phyloP scores from a whole-genome alignment of 441 rosid species.

The Erodium moschatum region DNA sequence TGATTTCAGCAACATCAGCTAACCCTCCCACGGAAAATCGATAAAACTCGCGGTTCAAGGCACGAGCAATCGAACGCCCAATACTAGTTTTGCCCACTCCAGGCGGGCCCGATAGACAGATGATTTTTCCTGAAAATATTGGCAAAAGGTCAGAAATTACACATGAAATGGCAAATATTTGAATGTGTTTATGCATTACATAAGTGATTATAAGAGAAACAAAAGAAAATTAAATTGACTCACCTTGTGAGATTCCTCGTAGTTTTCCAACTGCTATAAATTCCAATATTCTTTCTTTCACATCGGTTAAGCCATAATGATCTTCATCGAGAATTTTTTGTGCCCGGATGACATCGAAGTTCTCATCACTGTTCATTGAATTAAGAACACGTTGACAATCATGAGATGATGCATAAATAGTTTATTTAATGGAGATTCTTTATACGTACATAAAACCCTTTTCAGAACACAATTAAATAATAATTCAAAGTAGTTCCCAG shows the following conservation, averaged over 20 bases:
- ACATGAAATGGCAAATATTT: background rate
- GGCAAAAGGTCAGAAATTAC: constrained; percentile 18
- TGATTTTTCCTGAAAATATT: constrained; percentile 65
- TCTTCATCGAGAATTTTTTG: constrained; percentile 84
- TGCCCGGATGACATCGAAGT: constrained; percentile 73
- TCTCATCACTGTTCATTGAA: constrained; percentile 55
- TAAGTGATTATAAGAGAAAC: background rate
- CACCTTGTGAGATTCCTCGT: constrained; percentile 96
- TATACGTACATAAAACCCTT: background rate
- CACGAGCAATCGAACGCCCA: constrained; percentile 90
- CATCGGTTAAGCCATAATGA: constrained; percentile 84
- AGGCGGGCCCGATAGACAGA: constrained; percentile 93
- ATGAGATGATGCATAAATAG: background rate
- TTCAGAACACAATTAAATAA: background rate
- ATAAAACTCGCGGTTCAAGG: constrained; percentile 77
- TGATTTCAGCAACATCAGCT: constrained; percentile 89
- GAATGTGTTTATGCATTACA: background rate
- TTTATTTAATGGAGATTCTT: background rate
- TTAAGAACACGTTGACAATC: background rate
- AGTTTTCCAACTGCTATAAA: constrained; percentile 98
- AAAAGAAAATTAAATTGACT: constrained; percentile 13
- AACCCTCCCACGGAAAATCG: constrained; percentile 95
- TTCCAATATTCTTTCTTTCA: constrained; percentile 91
- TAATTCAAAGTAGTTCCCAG: background rate
- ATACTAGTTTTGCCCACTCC: constrained; percentile 99